A percentile compares a stretch with the other conserved stretches of the same genome.
Conservation (phyloP, 2,329 filamentous ascomycete genomes). For the Aciculosporium take region DNA sequence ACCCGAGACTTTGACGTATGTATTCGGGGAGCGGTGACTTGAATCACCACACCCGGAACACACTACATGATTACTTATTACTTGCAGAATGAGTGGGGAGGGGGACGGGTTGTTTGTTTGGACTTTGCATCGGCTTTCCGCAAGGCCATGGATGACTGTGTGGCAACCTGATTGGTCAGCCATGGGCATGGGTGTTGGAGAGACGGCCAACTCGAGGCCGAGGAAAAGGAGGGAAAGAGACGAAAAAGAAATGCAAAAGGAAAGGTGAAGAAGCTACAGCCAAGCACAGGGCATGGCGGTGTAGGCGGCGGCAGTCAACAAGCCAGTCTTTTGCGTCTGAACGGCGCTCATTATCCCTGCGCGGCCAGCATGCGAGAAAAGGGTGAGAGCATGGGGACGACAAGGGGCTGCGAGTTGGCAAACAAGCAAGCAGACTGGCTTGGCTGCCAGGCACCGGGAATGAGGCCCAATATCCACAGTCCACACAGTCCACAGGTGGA, state of each 20-base stretch:
- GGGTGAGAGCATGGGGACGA: not conserved
- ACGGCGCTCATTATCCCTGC: not conserved
- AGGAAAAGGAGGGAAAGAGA: not conserved
- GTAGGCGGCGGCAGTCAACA: not conserved
- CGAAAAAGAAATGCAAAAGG: not conserved
- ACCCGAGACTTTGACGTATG: not conserved
- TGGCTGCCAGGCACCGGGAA: not conserved
- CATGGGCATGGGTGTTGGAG: not conserved
- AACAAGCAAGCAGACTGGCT: no score
- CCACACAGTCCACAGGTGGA: not conserved
- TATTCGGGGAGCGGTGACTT: not conserved
- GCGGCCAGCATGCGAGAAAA: not conserved
- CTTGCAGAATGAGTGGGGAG: conserved; percentile 4
- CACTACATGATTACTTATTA: conserved; percentile 4
- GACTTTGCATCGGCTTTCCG: conserved; percentile 1
- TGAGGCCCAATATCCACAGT: not conserved
- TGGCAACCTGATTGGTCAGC: not conserved
- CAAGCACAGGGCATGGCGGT: conserved; percentile 2
- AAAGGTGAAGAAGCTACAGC: not conserved
- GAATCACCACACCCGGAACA: conserved; percentile 1
- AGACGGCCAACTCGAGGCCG: not conserved
- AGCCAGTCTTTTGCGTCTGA: not conserved
- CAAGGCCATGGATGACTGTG: not conserved
- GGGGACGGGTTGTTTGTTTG: conserved; percentile 2
- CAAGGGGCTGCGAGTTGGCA: not conserved